These are phyloP conservation scores for Sporisorium sorghi DNA, from an alignment of 1,284 basidiomycete species.

Conservation along the genomic window DNA sequence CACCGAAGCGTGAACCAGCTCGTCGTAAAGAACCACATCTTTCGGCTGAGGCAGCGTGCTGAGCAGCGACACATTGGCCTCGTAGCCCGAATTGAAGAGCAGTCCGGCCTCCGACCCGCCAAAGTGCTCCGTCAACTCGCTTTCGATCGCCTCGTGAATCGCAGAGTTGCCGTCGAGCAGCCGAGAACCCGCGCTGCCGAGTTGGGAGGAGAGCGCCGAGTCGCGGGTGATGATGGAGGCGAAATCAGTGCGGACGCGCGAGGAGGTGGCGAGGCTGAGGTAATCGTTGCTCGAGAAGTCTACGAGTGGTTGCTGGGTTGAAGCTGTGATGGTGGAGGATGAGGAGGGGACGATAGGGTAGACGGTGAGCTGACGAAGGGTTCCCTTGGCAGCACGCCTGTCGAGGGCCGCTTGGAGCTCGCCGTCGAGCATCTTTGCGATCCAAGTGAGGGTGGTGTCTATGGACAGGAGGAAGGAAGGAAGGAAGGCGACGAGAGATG, in stretches of 20 bases:
- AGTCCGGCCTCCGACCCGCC: conserved; percentile 73
- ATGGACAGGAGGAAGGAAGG: not conserved
- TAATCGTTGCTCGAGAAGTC: conserved; percentile 96
- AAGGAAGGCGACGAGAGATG: not conserved
- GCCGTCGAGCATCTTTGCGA: conserved; percentile 50
- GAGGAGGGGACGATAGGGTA: conserved; percentile 34
- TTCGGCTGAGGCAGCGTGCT: conserved; percentile 81
- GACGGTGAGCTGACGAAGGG: conserved; percentile 54
- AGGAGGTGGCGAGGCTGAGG: conserved; percentile 81
- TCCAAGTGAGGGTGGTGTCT: not conserved
- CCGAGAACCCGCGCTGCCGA: conserved; percentile 87
- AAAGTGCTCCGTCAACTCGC: conserved; percentile 54
- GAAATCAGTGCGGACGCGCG: conserved; percentile 70
- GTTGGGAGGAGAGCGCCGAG: conserved; percentile 15
- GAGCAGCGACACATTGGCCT: conserved; percentile 92
- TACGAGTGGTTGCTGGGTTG: conserved; percentile 54
- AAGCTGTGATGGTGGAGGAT: conserved; percentile 1
- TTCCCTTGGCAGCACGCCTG: conserved; percentile 53
- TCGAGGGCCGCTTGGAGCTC: conserved; percentile 57
- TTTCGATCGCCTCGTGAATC: conserved; percentile 56
- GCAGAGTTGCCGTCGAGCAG: conserved; percentile 81
- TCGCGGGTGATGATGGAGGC: conserved; percentile 18
- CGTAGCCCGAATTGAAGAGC: conserved; percentile 93
- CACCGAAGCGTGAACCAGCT: conserved; percentile 89
- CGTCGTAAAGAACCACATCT: conserved; percentile 86